Conservation (phyloP, 129 eudicot species). For the Rutidosis leptorrhynchoides region DNA sequence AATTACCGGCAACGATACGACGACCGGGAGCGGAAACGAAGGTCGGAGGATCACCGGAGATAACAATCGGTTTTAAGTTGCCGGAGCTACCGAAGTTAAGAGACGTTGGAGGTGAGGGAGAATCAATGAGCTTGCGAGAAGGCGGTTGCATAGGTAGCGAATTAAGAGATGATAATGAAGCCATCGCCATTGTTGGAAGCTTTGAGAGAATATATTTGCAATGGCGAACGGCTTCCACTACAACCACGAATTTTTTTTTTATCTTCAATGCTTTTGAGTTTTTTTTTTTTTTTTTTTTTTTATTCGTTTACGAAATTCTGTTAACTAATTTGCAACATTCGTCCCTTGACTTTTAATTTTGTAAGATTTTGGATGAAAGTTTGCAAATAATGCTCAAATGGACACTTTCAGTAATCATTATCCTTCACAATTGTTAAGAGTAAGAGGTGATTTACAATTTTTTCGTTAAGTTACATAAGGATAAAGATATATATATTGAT, state of each 20-base stretch:
- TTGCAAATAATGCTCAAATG: too few relatives aligned
- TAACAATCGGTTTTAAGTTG: conserved; percentile 63
- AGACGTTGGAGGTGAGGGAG: conserved; percentile 19
- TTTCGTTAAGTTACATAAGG: too few relatives aligned
- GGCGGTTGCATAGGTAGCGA: conserved; percentile 46
- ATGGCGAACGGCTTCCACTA: conserved; percentile 21
- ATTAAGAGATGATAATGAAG: conserved; percentile 42
- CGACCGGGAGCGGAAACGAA: conserved; percentile 93
- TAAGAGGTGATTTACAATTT: too few relatives aligned
- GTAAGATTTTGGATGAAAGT: background rate
- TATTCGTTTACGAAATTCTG: background rate
- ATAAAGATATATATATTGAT: too few relatives aligned
- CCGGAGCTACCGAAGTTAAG: conserved; percentile 19
- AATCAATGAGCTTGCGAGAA: conserved; percentile 19
- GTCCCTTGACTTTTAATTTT: background rate
- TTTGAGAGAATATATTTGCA: conserved; percentile 10
- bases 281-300: too few relatives aligned
- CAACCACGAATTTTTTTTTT: conserved; percentile 28
- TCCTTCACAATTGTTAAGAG: too few relatives aligned
- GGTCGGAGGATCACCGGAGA: conserved; percentile 75
- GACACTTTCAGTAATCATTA: too few relatives aligned
- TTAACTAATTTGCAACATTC: background rate
- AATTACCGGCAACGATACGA: conserved; percentile 35
- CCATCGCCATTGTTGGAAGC: conserved; percentile 40
- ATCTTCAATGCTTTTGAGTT: background rate